Conservation (phyloP, 2,329 filamentous ascomycete genomes). For the Fusarium sublunatum region DNA sequence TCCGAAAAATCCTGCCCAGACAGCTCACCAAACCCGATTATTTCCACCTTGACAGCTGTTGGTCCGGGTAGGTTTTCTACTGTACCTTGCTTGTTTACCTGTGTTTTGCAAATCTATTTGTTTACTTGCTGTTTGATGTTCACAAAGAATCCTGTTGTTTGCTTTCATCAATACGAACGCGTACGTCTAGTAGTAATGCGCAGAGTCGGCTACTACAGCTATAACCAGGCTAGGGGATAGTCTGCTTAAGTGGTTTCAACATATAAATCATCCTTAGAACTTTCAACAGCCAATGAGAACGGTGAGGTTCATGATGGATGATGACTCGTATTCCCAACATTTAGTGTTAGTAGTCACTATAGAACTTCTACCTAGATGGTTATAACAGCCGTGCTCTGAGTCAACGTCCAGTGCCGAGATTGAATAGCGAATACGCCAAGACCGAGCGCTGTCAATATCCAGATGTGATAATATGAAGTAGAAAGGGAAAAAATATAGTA, state of each 20-base stretch:
- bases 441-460: background rate
- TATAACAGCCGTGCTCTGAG: constrained; percentile 21
- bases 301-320: too few species aligned
- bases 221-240: too few species aligned
- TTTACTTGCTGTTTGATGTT: too few species aligned
- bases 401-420: background rate
- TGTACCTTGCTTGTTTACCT: background rate
- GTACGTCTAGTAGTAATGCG: too few species aligned
- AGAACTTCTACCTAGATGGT: constrained; percentile 5
- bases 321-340: too few species aligned
- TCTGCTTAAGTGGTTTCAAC: too few species aligned
- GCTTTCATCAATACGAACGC: too few species aligned
- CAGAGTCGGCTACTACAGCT: too few species aligned
- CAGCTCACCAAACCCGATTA: constrained; percentile 36
- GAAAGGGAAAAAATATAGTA: constrained; percentile 1
- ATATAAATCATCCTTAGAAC: too few species aligned
- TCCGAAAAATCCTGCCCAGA: background rate
- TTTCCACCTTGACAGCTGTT: constrained; percentile 35
- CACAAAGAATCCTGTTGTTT: too few species aligned
- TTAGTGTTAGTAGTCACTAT: too few species aligned
- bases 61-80: background rate
- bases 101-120: background rate
- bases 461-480: constrained; percentile 2
- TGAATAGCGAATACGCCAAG: constrained; percentile 2
- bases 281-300: too few species aligned